Percentiles rank a stretch among this genome's conserved stretches.
These are phyloP conservation scores for Orbilia quercus DNA, from an alignment of 2,329 filamentous ascomycete species.

Conservation along the genomic window DNA sequence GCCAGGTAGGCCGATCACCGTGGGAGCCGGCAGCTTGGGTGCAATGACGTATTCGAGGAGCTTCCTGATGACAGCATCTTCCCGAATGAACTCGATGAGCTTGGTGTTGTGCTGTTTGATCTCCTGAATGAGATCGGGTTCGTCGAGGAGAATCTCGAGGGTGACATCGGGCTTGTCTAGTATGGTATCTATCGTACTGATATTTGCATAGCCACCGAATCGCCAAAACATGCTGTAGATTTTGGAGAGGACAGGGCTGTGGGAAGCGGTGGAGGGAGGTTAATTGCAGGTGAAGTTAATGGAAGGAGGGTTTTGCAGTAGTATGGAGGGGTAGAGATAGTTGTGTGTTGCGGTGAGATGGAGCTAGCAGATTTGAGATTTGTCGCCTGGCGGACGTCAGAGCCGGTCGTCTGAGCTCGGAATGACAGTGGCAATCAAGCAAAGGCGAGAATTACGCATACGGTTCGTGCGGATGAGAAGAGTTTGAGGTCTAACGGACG, in stretches of 20 bases:
- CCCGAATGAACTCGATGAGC: conserved; percentile 93
- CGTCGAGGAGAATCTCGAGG: conserved; percentile 93
- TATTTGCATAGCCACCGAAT: conserved; percentile 98
- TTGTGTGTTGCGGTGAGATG: conserved; percentile 54
- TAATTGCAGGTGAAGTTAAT: conserved; percentile 9
- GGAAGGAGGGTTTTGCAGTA: conserved; percentile 24
- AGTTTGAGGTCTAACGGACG: background rate
- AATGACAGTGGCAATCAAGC: conserved; percentile 13
- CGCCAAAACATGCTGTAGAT: conserved; percentile 93
- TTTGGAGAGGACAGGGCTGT: conserved; percentile 32
- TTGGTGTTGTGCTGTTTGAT: conserved; percentile 98
- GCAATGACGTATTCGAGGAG: conserved; percentile 92
- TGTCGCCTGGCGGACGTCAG: conserved; percentile 26
- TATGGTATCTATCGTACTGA: conserved; percentile 94
- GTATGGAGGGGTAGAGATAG: conserved; percentile 54
- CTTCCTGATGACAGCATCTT: conserved; percentile 83
- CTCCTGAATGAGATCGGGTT: conserved; percentile 95
- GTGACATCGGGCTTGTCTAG: conserved; percentile 95
- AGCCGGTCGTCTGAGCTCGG: conserved; percentile 46
- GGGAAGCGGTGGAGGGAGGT: conserved; percentile 30
- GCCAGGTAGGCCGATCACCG: conserved; percentile 35
- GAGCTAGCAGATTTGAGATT: conserved; percentile 50
- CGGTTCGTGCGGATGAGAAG: background rate
- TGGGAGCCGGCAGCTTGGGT: conserved; percentile 67
- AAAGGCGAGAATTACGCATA: background rate